Evolutionary conservation across 2,329 filamentous ascomycete species (phyloP), one percentile per base, ranked within the genome.

Genomic region (Ciborinia camelliae): DNA sequence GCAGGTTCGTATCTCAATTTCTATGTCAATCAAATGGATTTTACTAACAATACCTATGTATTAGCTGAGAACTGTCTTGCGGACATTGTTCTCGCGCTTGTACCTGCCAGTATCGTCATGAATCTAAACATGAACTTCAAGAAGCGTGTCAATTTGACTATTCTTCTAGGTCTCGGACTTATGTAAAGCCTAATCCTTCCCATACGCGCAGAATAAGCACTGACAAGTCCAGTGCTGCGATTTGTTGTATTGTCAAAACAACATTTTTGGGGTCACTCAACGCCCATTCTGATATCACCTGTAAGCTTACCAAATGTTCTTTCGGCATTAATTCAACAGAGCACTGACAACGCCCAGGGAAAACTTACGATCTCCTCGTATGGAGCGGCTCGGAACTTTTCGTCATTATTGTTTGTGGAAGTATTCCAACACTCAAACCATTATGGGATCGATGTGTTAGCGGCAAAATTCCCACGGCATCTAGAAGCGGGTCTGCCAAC

Each of bases 191-290:
- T 26, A 4, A 20, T n/a, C 45, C 20, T 15, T 30, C 8, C 14
- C 8, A 48, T 30, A 45, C 52, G 15, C 28, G 9, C 10, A 50
- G 14, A 3, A 43, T 55, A 57, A 55, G 30, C 59, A 23, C 57
- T 62, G 62, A 53, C 23, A 35, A 28, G 1, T 20, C 18, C 35
- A 65, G 63, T 18, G 63, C 63, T 35, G 63, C 63, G 4, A 48
- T 62, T 23, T 62, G 57, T 30, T 62, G 63, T 20, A 62, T 65
- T 26, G 57, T 62, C 30, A 65, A 65, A n/a, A 65, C 58, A 37
- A 55, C 58, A 18, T 53, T 39, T 15, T 10, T 65, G 18, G 41
- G 41, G 15, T 48, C 35, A 43, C 43, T 62, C 15, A 55, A 41
- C 23, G 58, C 48, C 26, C 58, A 62, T n/a, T 53, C 55, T 12